Evolutionary conservation across 331 rosid genomes (phyloP).

Genomic region (Stylosanthes scabra): DNA sequence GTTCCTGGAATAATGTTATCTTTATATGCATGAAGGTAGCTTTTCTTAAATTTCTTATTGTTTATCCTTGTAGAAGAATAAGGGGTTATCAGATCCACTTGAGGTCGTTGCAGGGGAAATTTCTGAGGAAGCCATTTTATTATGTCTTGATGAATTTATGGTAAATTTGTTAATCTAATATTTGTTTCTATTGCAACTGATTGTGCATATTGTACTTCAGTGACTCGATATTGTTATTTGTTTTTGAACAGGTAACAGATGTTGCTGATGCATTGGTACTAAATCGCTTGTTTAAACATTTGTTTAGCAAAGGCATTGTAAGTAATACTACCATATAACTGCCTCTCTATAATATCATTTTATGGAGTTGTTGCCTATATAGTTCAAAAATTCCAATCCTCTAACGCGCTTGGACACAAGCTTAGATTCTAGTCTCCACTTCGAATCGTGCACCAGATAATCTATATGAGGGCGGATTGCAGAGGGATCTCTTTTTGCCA

Average conservation of each 20-base stretch:
- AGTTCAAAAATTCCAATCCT: slow-evolving; percentile 31
- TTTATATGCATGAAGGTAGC: slow-evolving; percentile 19
- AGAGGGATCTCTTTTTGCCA: slow-evolving; percentile 95
- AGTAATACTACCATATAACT: slow-evolving; percentile 47
- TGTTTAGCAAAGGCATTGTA: slow-evolving; percentile 84
- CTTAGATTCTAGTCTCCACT: slow-evolving; percentile 89
- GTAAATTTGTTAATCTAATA: slow-evolving; percentile 42
- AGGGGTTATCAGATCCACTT: slow-evolving; percentile 95
- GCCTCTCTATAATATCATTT: slow-evolving; percentile 20
- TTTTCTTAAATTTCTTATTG: slow-evolving; percentile 34
- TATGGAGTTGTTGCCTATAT: slow-evolving; percentile 29
- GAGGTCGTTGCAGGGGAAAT: slow-evolving; percentile 93
- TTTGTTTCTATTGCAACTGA: slow-evolving; percentile 19
- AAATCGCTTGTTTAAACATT: slow-evolving; percentile 81
- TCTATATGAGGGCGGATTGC: slow-evolving; percentile 96
- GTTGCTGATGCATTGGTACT: slow-evolving; percentile 97
- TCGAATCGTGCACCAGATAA: slow-evolving; percentile 99
- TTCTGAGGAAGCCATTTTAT: slow-evolving; percentile 80
- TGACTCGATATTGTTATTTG: slow-evolving; percentile 32
- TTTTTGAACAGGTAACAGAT: slow-evolving; percentile 74
- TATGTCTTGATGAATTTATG: slow-evolving; percentile 98
- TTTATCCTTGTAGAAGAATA: slow-evolving; percentile 71
- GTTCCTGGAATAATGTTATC: slow-evolving; percentile 24
- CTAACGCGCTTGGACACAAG: slow-evolving; percentile 49
- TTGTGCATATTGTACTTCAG: slow-evolving; percentile 20